phyloP scores from a whole-genome alignment of 176 grass and related monocot genomes.

The Phragmites australis region DNA sequence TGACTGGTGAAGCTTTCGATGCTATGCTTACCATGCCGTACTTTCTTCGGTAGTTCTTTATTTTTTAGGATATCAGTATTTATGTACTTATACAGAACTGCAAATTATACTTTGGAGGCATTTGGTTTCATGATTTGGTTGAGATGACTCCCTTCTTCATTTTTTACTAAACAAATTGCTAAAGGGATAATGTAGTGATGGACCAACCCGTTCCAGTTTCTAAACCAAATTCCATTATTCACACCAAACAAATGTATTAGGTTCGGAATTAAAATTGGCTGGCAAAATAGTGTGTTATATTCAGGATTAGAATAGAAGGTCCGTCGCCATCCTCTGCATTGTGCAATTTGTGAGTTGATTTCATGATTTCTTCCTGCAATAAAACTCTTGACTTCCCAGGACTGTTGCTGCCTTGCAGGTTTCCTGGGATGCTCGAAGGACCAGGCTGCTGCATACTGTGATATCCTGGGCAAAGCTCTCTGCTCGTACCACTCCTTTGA shows the following conservation, averaged over 20 bases:
- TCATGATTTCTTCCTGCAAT: neutral
- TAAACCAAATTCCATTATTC: no score
- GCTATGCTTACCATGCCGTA: neutral
- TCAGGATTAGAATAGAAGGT: neutral
- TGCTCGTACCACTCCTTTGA: neutral
- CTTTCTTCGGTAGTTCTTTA: neutral
- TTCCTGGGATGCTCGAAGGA: conserved; percentile 43
- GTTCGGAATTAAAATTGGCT: neutral
- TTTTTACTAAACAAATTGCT: neutral
- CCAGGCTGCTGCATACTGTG: conserved; percentile 41
- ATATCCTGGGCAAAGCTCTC: neutral
- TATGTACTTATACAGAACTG: neutral
- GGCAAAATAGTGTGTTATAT: neutral
- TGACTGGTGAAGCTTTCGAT: conserved; percentile 2
- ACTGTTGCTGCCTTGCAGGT: conserved; percentile 34
- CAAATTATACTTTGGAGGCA: neutral
- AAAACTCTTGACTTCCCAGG: neutral
- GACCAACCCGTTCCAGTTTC: neutral
- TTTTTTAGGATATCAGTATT: neutral
- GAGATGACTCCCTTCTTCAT: neutral
- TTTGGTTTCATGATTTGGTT: neutral
- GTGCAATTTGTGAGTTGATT: neutral
- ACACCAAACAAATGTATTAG: neutral
- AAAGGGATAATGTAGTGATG: neutral
- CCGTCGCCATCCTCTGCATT: neutral